Evolutionary conservation across 371 early-diverging fungal genomes (phyloP), one percentile per base, ranked within the genome.

Genomic region (Lichtheimia ramosa): DNA sequence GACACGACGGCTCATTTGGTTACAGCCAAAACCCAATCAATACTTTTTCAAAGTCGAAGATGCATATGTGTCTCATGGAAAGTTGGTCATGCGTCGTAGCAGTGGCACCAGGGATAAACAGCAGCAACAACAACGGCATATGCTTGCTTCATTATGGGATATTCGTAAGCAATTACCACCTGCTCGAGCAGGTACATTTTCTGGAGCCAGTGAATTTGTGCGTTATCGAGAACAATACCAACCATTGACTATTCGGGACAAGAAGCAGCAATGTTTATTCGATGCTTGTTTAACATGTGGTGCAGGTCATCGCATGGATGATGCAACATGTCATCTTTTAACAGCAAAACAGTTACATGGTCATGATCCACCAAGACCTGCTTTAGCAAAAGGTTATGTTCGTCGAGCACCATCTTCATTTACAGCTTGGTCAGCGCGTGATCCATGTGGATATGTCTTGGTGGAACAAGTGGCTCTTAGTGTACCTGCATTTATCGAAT

Each of bases 21-120:
- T 70, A 16, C 21, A 63, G 7, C 80, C 80, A 13, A 58, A 66
- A 24, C 70, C 70, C 10, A 34, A 54, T 8, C 60, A 65, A 3
- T 54, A 74, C 34, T 79, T 63, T 62, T 79, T 79, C 43, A 58
- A 60, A 58, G 77, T 79, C 1, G 76, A 79, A 58, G 71, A 76
- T 70, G 60, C 68, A 0, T 79, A 76, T 69, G 80, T 79, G 18
- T 76, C 73, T 23, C 80, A 79, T 59, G 80, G 80, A 7, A 79
- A 76, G 50, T 59, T 79, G 48, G 56, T 79, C 12, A 24, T 79
- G 24, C 48, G 71, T 15, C 23, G 55, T 15, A 41, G 41, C 42
- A 15, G 41, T 48, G 16, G 21, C 41, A 13, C 25, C 43, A 54
- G 18, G 39, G 20, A 46, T 43, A 12, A 34, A 16, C 25, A 42